phyloP scores from a whole-genome alignment of 148 eudicot species.

The Beta vulgaris region DNA sequence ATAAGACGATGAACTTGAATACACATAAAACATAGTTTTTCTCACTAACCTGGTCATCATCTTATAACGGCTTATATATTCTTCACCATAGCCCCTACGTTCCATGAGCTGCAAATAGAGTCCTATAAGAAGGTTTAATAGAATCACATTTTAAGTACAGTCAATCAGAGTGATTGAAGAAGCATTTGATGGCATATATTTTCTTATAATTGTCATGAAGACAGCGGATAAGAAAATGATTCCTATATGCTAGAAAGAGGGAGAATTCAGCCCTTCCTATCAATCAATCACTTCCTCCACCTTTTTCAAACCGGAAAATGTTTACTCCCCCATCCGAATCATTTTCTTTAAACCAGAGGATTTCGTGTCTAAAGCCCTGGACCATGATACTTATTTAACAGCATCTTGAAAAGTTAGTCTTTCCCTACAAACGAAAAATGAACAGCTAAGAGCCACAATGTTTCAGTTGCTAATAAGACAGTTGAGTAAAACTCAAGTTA shows the following conservation, averaged over 20 bases:
- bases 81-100: constrained; percentile 89
- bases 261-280: neutral
- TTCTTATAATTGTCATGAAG: neutral
- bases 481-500: neutral
- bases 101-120: constrained; percentile 87
- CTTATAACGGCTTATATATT: constrained; percentile 91
- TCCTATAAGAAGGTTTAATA: constrained; percentile 27
- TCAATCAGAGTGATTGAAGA: constrained; percentile 7
- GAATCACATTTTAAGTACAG: constrained; percentile 11
- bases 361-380: neutral
- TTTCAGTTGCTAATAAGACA: neutral
- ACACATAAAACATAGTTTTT: neutral
- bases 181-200: neutral
- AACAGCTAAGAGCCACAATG: neutral
- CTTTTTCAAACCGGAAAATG: neutral
- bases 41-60: constrained; percentile 93
- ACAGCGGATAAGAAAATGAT: neutral
- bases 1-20: constrained; percentile 1
- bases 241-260: neutral
- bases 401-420: neutral
- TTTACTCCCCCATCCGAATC: neutral
- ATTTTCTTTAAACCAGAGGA: neutral
- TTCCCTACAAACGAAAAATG: neutral
- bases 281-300: neutral
- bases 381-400: too few species aligned